A percentile compares a stretch with the other conserved stretches of the same genome.
Evolutionary conservation across 345 rosid genomes (phyloP).

Genomic region (Eucalyptus urophylla): DNA sequence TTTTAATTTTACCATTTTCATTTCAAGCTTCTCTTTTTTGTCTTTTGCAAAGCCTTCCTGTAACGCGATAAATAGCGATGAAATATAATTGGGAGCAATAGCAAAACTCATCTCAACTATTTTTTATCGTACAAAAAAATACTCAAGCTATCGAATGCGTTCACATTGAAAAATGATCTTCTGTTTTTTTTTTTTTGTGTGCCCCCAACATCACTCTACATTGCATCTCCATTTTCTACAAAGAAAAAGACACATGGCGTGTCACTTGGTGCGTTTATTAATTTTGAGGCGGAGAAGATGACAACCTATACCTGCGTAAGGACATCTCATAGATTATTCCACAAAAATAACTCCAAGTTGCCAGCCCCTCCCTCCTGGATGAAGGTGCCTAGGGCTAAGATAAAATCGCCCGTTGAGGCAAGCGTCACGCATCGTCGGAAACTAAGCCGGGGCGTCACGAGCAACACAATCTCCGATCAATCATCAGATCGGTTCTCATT

Average conservation of each 20-base stretch:
- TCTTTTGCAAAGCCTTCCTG: background rate
- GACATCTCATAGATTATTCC: background rate
- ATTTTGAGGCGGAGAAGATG: background rate
- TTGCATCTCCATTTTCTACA: background rate
- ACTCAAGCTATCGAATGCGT: background rate
- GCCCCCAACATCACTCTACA: background rate
- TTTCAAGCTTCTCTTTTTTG: background rate
- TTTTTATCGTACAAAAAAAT: background rate
- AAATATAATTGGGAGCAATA: background rate
- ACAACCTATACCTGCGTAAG: background rate
- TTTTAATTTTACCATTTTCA: background rate
- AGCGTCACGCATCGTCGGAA: rapidly evolving
- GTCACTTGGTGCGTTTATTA: background rate
- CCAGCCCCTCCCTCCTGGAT: background rate
- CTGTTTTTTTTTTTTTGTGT: background rate
- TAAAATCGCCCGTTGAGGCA: background rate
- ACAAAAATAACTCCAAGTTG: background rate
- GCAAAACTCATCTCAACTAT: background rate
- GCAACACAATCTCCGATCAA: background rate
- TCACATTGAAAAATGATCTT: background rate
- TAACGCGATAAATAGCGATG: background rate
- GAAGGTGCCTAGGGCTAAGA: background rate
- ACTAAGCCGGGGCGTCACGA: background rate
- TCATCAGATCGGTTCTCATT: background rate
- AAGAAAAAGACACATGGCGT: background rate